Evolutionary conservation across 306 rosid genomes (phyloP), one percentile per base, ranked within the genome.

Genomic region (Arachis stenosperma): DNA sequence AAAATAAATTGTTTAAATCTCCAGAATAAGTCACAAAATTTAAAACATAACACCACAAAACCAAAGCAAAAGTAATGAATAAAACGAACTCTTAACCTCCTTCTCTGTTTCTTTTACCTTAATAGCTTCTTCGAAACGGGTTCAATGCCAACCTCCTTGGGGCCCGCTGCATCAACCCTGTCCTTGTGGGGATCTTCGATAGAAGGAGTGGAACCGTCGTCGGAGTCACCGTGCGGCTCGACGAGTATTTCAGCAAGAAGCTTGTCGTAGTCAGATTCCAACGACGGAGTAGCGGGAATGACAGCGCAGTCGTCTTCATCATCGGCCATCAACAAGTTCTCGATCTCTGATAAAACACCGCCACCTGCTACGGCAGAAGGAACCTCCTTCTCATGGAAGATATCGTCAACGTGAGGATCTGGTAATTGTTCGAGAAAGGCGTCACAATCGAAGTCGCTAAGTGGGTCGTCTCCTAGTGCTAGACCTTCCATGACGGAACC

Each of bases 261-360:
- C 22, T 76, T 73, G 14, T 78, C 86, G 29, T 57, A 79, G 6
- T 61, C 80, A 0, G 69, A 40, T 0, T 71, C 79, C 6, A 60
- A 41, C 8, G 73, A 61, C 59, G 83, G 73, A 14, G 78, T 75
- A 65, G 9, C 69, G 2, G 9, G 36, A 5, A n/a, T 42, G 5
- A 37, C 37, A 33, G 37, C 37, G 4, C 37, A 1, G 37, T 33
- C 37, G 1, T 43, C 50, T 42, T 61, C 82, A 27, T 77, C 82
- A 67, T 85, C 92, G 2, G 65, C 48, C 92, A 92, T 84, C 56
- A 92, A 75, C 61, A 87, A 6, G 76, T 70, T 82, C 83, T 90
- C 91, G 22, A 92, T 75, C 71, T 87, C 72, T 1, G 84, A 72
- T 6, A 76, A 46, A 11, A 59, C 41, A 41, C 37, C 42, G 7